Percentiles rank a stretch among this genome's conserved stretches.
phyloP scores from a whole-genome alignment of 2,329 filamentous ascomycete species.

The Ploettnerulaceae sp. region DNA sequence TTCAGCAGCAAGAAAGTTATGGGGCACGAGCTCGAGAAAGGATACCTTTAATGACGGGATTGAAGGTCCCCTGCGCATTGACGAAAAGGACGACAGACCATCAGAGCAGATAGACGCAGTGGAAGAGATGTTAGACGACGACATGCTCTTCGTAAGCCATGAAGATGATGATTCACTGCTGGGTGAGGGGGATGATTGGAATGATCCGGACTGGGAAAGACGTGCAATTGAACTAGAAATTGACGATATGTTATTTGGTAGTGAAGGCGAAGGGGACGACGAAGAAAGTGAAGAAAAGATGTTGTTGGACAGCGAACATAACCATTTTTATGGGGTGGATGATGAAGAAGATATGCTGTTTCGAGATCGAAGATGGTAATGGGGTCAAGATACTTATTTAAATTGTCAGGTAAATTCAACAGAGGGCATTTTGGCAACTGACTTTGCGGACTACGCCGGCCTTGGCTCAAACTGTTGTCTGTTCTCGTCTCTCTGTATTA shows the following conservation, averaged over 20 bases:
- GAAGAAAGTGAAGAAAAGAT: not conserved
- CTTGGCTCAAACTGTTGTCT: too few species aligned
- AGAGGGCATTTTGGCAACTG: too few species aligned
- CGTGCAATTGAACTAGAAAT: slow-evolving; percentile 19
- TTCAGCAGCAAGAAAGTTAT: slow-evolving; percentile 11
- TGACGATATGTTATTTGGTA: slow-evolving; percentile 19
- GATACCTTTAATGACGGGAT: not conserved
- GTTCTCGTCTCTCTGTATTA: too few species aligned
- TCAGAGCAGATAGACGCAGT: not conserved
- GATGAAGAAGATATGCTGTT: not conserved
- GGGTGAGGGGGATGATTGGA: slow-evolving; percentile 13
- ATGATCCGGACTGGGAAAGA: slow-evolving; percentile 17
- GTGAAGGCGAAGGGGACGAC: not conserved
- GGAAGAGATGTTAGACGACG: not conserved
- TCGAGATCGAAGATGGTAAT: too few species aligned
- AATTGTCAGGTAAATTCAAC: too few species aligned
- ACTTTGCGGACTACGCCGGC: too few species aligned
- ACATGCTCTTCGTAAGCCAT: slow-evolving; percentile 11
- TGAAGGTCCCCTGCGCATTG: too few species aligned
- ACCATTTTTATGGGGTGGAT: too few species aligned
- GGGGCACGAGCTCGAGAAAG: not conserved
- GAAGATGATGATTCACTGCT: slow-evolving; percentile 12
- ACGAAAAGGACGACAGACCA: not conserved
- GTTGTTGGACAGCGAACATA: not conserved
- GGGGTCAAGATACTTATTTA: too few species aligned